Evolutionary conservation across 176 grass and related monocot species (phyloP).

Genomic region (Pharus latifolius): DNA sequence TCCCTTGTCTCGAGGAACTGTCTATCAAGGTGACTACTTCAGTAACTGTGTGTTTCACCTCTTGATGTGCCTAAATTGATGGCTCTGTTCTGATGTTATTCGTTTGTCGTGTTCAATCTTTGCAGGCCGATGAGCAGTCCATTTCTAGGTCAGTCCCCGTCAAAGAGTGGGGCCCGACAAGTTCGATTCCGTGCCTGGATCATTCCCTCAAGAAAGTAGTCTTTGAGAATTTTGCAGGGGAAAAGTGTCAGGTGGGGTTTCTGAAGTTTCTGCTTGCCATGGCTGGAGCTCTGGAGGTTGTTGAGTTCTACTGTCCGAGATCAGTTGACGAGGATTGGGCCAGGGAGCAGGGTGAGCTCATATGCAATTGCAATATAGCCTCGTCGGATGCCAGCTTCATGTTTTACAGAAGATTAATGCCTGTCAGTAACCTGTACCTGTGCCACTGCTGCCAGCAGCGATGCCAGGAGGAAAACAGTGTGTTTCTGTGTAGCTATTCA

Average conservation of each 20-base stretch:
- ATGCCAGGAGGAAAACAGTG: slow-evolving; percentile 20
- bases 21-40: slow-evolving; percentile 8
- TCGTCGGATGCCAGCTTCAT: background rate
- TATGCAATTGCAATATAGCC: background rate
- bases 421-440: slow-evolving; percentile 4
- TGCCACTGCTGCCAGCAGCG: slow-evolving; percentile 25
- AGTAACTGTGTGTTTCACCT: background rate
- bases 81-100: background rate
- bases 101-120: background rate
- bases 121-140: slow-evolving; percentile 22
- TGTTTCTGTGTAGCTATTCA: background rate
- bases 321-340: background rate
- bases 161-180: slow-evolving; percentile 19
- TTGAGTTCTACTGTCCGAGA: slow-evolving; percentile 14
- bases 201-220: slow-evolving; percentile 26
- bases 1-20: slow-evolving; percentile 33
- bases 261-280: slow-evolving; percentile 22
- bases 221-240: slow-evolving; percentile 16
- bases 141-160: background rate
- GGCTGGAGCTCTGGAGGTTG: slow-evolving; percentile 9
- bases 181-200: slow-evolving; percentile 18
- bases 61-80: background rate
- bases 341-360: background rate
- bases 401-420: background rate
- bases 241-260: slow-evolving; percentile 14